phyloP scores from a whole-genome alignment of 192 early-diverging fungal genomes.

The Coemansia biformis region DNA sequence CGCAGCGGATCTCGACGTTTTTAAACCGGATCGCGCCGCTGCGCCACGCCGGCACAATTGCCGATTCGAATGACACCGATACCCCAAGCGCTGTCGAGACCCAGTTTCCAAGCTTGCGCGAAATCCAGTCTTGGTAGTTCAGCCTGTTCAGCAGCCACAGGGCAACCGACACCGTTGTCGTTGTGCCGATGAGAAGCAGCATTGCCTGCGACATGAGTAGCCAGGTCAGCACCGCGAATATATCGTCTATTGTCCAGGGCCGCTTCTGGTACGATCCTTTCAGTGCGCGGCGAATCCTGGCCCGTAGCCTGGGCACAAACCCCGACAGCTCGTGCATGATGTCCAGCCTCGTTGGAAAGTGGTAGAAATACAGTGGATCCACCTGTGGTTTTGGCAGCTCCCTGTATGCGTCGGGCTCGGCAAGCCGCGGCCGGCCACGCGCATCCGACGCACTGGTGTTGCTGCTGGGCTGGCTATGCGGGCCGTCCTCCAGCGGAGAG shows the following conservation, averaged over 20 bases:
- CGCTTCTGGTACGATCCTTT: slow-evolving; percentile 61
- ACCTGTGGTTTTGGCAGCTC: slow-evolving; percentile 30
- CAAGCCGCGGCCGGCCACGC: slow-evolving; percentile 10
- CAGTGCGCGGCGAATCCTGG: slow-evolving; percentile 56
- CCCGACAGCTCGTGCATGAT: slow-evolving; percentile 56
- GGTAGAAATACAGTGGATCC: slow-evolving; percentile 37
- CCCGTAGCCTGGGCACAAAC: slow-evolving; percentile 58
- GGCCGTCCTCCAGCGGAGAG: too few species aligned
- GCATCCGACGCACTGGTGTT: too few species aligned
- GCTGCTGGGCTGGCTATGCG: too few species aligned
- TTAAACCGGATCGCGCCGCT: slow-evolving; percentile 78
- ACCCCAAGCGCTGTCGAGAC: slow-evolving; percentile 75
- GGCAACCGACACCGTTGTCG: slow-evolving; percentile 77
- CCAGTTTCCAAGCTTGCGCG: slow-evolving; percentile 70
- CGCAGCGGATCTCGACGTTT: slow-evolving; percentile 67
- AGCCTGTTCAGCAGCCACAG: slow-evolving; percentile 75
- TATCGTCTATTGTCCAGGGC: slow-evolving; percentile 79
- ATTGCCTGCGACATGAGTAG: slow-evolving; percentile 77
- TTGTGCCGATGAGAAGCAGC: slow-evolving; percentile 84
- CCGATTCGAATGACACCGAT: slow-evolving; percentile 82
- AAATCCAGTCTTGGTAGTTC: slow-evolving; percentile 81
- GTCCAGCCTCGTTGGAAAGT: slow-evolving; percentile 27
- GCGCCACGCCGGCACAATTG: slow-evolving; percentile 89
- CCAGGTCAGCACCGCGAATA: slow-evolving; percentile 86
- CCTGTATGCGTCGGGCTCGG: slow-evolving; percentile 17